These are phyloP conservation scores for Venturia asperata DNA, from an alignment of 2,329 filamentous ascomycete species.

Conservation along the genomic window DNA sequence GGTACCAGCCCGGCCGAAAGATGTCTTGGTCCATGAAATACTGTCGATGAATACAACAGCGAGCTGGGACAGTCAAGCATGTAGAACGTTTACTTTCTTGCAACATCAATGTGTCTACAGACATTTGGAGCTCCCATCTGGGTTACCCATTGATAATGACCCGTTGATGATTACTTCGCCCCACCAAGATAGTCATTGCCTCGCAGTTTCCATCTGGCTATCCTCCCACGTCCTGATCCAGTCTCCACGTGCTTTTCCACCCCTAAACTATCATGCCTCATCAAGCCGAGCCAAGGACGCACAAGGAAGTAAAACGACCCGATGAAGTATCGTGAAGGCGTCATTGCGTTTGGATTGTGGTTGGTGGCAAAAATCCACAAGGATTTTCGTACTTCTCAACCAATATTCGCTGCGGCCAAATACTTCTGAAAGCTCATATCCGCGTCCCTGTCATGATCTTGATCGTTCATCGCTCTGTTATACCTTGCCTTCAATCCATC, in stretches of 20 bases:
- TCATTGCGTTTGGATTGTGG: not conserved
- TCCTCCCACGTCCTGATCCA: not conserved
- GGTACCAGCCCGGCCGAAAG: no score
- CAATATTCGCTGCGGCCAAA: constrained; percentile 13
- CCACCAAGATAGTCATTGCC: not conserved
- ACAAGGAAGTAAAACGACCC: not conserved
- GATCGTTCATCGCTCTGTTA: constrained; percentile 60
- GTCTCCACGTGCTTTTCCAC: no score
- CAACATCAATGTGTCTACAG: not conserved
- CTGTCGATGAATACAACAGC: not conserved
- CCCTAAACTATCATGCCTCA: not conserved
- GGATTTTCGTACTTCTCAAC: constrained; percentile 11
- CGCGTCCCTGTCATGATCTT: not conserved
- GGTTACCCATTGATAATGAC: not conserved
- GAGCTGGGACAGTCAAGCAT: not conserved
- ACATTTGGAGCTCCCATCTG: not conserved
- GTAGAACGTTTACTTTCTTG: not conserved
- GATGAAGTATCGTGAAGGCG: not conserved
- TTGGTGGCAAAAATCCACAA: not conserved
- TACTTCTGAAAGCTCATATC: constrained; percentile 19
- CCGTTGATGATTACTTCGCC: not conserved
- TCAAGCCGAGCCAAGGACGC: not conserved
- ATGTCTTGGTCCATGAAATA: not conserved
- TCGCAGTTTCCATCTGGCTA: not conserved
- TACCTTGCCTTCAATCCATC: constrained; percentile 67